Percentiles rank a stretch among this genome's conserved stretches.
Evolutionary conservation across 2,329 filamentous ascomycete species (phyloP).

Genomic region (Akanthomyces dipterigenus): DNA sequence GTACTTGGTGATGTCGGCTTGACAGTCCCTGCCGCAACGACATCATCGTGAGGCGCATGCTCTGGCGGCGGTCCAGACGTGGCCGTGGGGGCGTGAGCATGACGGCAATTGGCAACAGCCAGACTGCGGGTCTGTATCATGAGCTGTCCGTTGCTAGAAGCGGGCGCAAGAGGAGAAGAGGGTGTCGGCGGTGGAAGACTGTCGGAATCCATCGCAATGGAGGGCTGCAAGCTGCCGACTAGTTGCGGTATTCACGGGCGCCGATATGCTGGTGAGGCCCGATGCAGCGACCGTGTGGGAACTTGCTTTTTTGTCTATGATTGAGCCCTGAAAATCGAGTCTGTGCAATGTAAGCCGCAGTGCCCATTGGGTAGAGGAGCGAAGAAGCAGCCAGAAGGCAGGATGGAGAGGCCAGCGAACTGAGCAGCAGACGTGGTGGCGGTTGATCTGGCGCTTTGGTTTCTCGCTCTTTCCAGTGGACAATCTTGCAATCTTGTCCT

Average conservation of each 20-base stretch:
- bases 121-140: neutral
- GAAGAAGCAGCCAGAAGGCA: too few species aligned
- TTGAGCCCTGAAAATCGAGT: too few species aligned
- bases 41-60: constrained; percentile 4
- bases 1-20: neutral
- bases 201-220: constrained; percentile 8
- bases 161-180: neutral
- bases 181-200: neutral
- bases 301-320: neutral
- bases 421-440: too few species aligned
- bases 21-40: neutral
- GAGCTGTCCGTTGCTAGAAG: neutral
- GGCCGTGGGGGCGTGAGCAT: neutral
- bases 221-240: constrained; percentile 8
- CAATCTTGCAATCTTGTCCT: neutral
- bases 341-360: too few species aligned
- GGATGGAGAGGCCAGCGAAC: too few species aligned
- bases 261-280: constrained; percentile 9
- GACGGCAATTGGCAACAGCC: constrained; percentile 3
- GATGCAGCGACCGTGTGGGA: constrained; percentile 7
- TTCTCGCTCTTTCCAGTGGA: neutral
- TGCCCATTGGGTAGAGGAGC: too few species aligned
- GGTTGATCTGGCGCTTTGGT: neutral
- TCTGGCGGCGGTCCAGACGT: constrained; percentile 1
- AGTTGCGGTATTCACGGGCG: constrained; percentile 1